Percentiles rank a stretch among this genome's conserved stretches.
Evolutionary conservation across 345 rosid species (phyloP).

Genomic region (Balakata baccata): DNA sequence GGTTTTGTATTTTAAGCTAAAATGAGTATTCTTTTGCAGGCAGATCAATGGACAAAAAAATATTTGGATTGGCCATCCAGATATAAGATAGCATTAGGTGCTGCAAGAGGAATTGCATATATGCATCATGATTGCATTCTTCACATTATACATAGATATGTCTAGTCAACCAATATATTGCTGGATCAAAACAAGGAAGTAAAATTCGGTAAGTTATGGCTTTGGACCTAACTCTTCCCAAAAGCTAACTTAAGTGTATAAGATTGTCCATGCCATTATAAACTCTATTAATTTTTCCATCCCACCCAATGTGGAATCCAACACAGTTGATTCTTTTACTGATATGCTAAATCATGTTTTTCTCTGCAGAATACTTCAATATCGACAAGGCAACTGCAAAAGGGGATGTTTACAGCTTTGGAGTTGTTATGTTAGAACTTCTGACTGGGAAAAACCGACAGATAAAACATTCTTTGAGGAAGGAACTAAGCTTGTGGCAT

Average conservation of each 20-base stretch:
- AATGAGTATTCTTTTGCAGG: slow-evolving; percentile 36
- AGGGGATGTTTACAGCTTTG: slow-evolving; percentile 85
- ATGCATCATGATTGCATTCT: slow-evolving; percentile 91
- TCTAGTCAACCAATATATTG: slow-evolving; percentile 75
- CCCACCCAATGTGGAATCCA: too few species aligned
- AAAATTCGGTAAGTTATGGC: too few species aligned
- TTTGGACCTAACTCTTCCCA: too few species aligned
- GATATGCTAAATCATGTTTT: neutral
- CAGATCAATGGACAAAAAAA: slow-evolving; percentile 29
- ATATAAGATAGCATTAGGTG: slow-evolving; percentile 67
- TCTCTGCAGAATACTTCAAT: slow-evolving; percentile 67
- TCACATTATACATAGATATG: slow-evolving; percentile 83
- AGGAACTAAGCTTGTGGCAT: slow-evolving; percentile 85
- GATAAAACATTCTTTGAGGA: slow-evolving; percentile 83
- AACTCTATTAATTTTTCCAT: too few species aligned
- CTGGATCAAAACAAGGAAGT: slow-evolving; percentile 84
- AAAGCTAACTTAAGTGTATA: too few species aligned
- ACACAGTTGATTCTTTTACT: slow-evolving; percentile 3
- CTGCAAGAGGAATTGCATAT: slow-evolving; percentile 84
- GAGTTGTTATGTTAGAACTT: slow-evolving; percentile 78
- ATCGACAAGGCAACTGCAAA: slow-evolving; percentile 74
- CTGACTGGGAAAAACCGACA: slow-evolving; percentile 69
- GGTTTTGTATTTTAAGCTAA: neutral
- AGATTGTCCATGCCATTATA: too few species aligned
- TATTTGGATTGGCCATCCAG: slow-evolving; percentile 62